These are phyloP conservation scores for Catharanthus roseus DNA, from an alignment of 257 asterid species.

Conservation along the genomic window DNA sequence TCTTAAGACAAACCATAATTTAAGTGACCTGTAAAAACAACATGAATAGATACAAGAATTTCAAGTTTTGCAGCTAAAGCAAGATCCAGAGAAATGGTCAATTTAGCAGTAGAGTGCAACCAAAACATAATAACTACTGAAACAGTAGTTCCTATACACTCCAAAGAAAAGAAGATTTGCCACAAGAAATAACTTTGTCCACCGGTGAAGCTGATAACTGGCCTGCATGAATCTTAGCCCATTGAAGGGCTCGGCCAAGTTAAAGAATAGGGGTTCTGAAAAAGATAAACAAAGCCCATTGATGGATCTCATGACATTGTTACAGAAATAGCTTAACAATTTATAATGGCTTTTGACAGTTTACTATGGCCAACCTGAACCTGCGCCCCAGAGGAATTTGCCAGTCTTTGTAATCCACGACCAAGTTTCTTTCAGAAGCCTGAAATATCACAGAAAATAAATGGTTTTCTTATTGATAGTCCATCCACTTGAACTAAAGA, in stretches of 20 bases:
- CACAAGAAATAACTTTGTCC: background rate
- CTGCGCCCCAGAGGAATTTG: slow-evolving; percentile 97
- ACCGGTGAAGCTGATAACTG: background rate
- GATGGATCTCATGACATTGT: background rate
- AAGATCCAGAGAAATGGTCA: slow-evolving; percentile 1
- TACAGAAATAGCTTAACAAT: background rate
- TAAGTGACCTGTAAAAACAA: slow-evolving; percentile 63
- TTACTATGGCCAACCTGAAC: slow-evolving; percentile 61
- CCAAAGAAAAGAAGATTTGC: background rate
- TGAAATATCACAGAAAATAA: slow-evolving; percentile 22
- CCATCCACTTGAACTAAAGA: background rate
- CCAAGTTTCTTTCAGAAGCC: slow-evolving; percentile 77
- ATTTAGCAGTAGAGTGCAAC: background rate
- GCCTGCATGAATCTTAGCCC: slow-evolving; percentile 4
- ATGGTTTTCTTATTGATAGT: background rate
- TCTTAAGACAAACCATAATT: slow-evolving; percentile 93
- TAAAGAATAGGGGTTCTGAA: background rate
- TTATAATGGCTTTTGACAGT: background rate
- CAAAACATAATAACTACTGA: background rate
- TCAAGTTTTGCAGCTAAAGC: background rate
- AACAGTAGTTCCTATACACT: background rate
- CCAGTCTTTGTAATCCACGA: slow-evolving; percentile 98
- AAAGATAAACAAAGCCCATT: background rate
- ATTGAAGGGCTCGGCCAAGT: slow-evolving; percentile 5
- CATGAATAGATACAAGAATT: background rate